A percentile compares a stretch with the other conserved stretches of the same genome.
Evolutionary conservation across 169 alveolate species (phyloP).

Genomic region (Eimeria maxima): DNA sequence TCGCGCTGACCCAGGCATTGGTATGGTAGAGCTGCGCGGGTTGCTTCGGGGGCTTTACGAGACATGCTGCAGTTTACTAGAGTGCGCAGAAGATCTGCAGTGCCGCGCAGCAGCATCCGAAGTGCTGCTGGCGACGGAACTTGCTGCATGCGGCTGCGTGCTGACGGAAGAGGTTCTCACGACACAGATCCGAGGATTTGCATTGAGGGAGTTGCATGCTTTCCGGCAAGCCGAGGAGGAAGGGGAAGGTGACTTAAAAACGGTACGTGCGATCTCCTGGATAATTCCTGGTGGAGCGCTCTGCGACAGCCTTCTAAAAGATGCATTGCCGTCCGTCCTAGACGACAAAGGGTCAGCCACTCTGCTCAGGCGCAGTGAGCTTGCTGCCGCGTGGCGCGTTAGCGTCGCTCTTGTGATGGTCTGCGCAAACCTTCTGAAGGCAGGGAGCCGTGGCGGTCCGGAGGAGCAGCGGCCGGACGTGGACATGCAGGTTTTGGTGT

Average conservation of each 20-base stretch:
- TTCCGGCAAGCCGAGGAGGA: constrained; percentile 38
- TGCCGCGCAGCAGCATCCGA: constrained; percentile 80
- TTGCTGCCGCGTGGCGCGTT: constrained; percentile 39
- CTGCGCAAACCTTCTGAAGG: constrained; percentile 53
- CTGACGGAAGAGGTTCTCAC: neutral
- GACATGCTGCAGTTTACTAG: constrained; percentile 63
- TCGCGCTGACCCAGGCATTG: neutral
- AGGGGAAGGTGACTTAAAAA: neutral
- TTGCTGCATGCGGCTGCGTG: constrained; percentile 81
- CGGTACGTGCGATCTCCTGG: neutral
- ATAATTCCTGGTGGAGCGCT: constrained; percentile 46
- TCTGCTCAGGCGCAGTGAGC: neutral
- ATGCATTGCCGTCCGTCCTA: constrained; percentile 45
- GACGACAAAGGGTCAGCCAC: neutral
- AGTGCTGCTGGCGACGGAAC: constrained; percentile 68
- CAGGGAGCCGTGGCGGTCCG: constrained; percentile 27
- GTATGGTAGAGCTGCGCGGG: constrained; percentile 35
- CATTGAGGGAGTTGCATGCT: neutral
- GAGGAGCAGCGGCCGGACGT: constrained; percentile 81
- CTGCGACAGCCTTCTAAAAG: neutral
- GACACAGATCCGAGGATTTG: constrained; percentile 31
- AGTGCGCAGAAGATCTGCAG: constrained; percentile 30
- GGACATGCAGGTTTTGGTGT: constrained; percentile 79
- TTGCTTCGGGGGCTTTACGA: constrained; percentile 49
- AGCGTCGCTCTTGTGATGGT: constrained; percentile 43